Evolutionary conservation across 306 rosid genomes (phyloP), one percentile per base, ranked within the genome.

Genomic region (Prinsepia uniflora): DNA sequence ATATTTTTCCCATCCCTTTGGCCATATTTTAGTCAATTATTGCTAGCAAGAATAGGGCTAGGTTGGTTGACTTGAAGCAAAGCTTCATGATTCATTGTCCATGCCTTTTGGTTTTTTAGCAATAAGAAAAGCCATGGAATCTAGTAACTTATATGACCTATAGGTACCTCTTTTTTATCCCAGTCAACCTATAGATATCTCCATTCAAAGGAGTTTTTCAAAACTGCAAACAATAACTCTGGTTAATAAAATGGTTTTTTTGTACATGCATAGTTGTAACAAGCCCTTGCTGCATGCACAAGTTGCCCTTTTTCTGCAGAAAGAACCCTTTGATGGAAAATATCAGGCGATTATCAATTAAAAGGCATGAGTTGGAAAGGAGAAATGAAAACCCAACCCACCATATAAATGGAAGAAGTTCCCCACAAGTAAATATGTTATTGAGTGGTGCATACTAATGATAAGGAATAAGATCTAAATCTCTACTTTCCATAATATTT

Each of bases 251-350:
- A 11, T 5, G 15, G 15, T 46, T 1, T 11, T 9, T 3, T 46
- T 0, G 0, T 11, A 46, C 0, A 0, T 46, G 1, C 12, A 8
- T 46, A 46, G 5, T 3, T 46, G 50, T 46, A 46, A 9, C 13
- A 0, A 1, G 13, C 13, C 13, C 15, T 46, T 1, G 50, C 1
- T 0, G 13, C 10, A 46, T 0, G 17, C 0, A 2, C 10, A 46
- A 24, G 30, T 24, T 24, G 30, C 30, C 30, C 30, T 24, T 24
- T 24, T 24, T 24, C 30, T 2, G 30, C 30, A 24, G 30, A 24
- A 24, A 24, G 30, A 24, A 24, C 30, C 30, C 2, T 46, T 46
- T 46, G 17, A 46, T 9, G 10, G 0, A 46, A 4, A 46, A 9
- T 9, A 5, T 46, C 0, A 46, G 17, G 5, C 8, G 39, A 56